phyloP scores from a whole-genome alignment of 805 yeast genomes.

The Sporopachydermia lactativora region DNA sequence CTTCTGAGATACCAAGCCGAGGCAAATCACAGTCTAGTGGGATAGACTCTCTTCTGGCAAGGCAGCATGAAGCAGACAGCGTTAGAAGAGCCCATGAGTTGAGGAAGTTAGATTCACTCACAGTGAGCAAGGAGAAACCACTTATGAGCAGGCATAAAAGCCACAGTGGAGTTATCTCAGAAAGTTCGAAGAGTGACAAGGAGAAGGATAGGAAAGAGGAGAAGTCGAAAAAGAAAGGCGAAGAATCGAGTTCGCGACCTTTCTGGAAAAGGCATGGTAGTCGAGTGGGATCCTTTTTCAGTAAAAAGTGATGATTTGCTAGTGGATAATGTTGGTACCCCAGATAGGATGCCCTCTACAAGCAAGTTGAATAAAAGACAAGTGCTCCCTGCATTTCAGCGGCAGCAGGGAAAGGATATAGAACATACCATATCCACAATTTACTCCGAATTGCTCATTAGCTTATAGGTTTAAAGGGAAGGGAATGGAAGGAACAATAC shows the following conservation, averaged over 20 bases:
- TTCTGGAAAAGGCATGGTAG: background rate
- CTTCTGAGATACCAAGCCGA: background rate
- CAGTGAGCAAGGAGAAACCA: background rate
- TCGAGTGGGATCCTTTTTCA: background rate
- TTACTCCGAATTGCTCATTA: no score
- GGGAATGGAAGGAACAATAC: no score
- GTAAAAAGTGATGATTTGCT: no score
- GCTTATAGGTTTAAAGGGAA: no score
- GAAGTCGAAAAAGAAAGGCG: background rate
- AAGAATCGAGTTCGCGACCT: background rate
- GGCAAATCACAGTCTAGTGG: no score
- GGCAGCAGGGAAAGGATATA: no score
- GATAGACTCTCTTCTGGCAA: background rate
- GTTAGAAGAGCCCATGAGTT: background rate
- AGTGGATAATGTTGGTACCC: no score
- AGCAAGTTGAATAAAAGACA: no score
- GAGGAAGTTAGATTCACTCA: background rate
- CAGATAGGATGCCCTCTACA: no score
- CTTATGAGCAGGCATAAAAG: constrained; percentile 1
- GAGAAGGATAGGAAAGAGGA: background rate
- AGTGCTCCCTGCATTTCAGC: no score
- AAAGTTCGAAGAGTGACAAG: background rate
- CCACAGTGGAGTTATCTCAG: background rate
- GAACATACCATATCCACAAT: no score
- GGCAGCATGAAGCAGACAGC: constrained; percentile 1